A percentile compares a stretch with the other conserved stretches of the same genome.
These are phyloP conservation scores for Fusarium succisae DNA, from an alignment of 2,329 filamentous ascomycete genomes.

Conservation along the genomic window DNA sequence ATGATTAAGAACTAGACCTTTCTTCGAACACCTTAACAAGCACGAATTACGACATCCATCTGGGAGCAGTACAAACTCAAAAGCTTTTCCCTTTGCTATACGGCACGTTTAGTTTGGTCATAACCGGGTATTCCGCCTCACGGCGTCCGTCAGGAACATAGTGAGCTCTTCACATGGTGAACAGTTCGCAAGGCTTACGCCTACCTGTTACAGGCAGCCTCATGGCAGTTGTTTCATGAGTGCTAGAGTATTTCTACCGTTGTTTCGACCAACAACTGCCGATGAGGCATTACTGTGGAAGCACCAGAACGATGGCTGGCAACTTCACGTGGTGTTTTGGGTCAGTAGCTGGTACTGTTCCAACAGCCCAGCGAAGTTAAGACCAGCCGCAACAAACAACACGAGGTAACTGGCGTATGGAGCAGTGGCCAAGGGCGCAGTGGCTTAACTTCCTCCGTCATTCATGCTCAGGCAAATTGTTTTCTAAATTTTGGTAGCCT, in stretches of 20 bases:
- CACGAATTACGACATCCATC: background rate
- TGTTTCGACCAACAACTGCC: background rate
- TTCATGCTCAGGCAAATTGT: background rate
- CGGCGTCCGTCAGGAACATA: background rate
- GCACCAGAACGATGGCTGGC: background rate
- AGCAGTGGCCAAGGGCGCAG: background rate
- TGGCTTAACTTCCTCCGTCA: background rate
- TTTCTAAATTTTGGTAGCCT: background rate
- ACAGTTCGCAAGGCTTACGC: background rate
- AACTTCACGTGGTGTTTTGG: background rate
- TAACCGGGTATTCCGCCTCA: background rate
- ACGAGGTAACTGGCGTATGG: background rate
- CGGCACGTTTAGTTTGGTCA: background rate
- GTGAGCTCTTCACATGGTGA: background rate
- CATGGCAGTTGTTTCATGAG: background rate
- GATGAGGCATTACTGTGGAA: background rate
- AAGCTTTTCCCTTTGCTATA: rapidly evolving
- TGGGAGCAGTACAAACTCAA: background rate
- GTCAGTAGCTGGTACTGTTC: background rate
- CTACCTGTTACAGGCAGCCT: background rate
- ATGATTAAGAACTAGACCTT: background rate
- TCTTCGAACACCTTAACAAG: background rate
- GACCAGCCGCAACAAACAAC: background rate
- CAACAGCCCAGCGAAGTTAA: background rate
- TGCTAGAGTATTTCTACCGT: too few species aligned